A percentile compares a stretch with the other conserved stretches of the same genome.
Conservation (phyloP, 768 basidiomycete species). For the Hericium erinaceus region DNA sequence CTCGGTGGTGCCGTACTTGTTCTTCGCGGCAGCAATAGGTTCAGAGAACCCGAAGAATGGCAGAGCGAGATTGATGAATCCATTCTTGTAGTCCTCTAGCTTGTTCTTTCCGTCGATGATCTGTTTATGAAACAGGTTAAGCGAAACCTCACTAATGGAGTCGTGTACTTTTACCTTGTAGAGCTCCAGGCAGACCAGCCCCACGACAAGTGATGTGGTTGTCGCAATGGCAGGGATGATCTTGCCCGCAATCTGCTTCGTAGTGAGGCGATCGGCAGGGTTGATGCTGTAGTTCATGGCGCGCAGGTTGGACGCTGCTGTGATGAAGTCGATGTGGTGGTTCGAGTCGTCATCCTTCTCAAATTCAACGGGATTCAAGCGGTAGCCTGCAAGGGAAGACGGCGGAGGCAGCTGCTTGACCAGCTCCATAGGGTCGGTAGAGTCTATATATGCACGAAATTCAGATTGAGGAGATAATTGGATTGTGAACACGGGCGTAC, state of each 20-base stretch:
- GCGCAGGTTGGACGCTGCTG: slow-evolving; percentile 92
- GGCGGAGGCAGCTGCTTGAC: slow-evolving; percentile 74
- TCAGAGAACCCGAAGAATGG: slow-evolving; percentile 99
- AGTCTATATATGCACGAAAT: slow-evolving; percentile 1
- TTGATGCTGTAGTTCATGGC: slow-evolving; percentile 91
- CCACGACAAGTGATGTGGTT: slow-evolving; percentile 92
- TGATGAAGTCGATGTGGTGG: slow-evolving; percentile 98
- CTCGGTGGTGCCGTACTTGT: slow-evolving; percentile 79
- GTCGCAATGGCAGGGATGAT: slow-evolving; percentile 99
- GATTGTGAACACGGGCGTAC: slow-evolving; percentile 19
- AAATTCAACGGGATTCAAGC: slow-evolving; percentile 90
- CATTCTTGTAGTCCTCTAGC: slow-evolving; percentile 95
- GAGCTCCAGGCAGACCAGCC: slow-evolving; percentile 89
- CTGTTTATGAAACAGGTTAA: slow-evolving; percentile 27
- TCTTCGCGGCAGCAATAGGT: slow-evolving; percentile 82
- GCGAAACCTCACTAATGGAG: not conserved
- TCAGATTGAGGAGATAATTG: not conserved
- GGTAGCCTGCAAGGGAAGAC: slow-evolving; percentile 91
- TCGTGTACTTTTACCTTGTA: slow-evolving; percentile 65
- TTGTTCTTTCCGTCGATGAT: slow-evolving; percentile 93
- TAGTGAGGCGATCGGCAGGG: slow-evolving; percentile 80
- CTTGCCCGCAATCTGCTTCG: slow-evolving; percentile 97
- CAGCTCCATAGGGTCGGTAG: slow-evolving; percentile 40
- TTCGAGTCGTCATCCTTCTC: slow-evolving; percentile 99
- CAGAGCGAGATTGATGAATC: slow-evolving; percentile 93